Base-by-base conservation (phyloP, 306 rosid species). In the Sechiopsis laciniata region DNA sequence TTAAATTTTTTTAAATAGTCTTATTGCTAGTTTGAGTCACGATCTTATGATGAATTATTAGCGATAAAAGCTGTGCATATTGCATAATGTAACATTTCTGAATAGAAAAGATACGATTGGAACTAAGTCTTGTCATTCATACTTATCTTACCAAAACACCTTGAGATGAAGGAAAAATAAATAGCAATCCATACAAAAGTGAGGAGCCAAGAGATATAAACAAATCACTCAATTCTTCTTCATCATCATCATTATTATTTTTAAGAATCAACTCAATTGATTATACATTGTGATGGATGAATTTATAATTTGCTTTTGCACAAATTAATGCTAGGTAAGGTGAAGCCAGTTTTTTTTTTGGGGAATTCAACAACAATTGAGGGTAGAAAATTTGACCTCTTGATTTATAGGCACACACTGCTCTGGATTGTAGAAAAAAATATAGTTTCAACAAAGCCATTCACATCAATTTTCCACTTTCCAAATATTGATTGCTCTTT, bases 1-100 rank as follows among this genome's bases (percentile, higher is more conserved):
- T 32, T 32, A n/a, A n/a, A n/a, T 32, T 32, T 4, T 35, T 32
- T 72, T 37, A n/a, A n/a, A n/a, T 22, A 48, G 74, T 69, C 46
- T 69, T 24, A 14, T 69, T 69, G 54, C 54, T 50, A 72, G 66
- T 73, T 72, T 46, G 14, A 17, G 53, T 35, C 66, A 55, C 7
- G 52, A 29, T 55, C 54, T 32, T 56, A 51, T 56, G 63, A 54
- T 72, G 63, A 35, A 40, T 35, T 55, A 10, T 42, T 55, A 56
- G 76, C 19, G 20, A 29, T 73, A 35, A 55, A 55, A 17, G 52
- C 11, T 57, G 66, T 73, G 35, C 76, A 73, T 55, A 57, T 22
- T 68, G 57, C 55, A 11, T 69, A 50, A 22, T 69, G 73, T 69
- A 69, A 48, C 58, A 69, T 69, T 50, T 46, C 13, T 69, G 53